A percentile compares a stretch with the other conserved stretches of the same genome.
phyloP scores from a whole-genome alignment of 768 basidiomycete genomes.

The Boletus tomentosulus region DNA sequence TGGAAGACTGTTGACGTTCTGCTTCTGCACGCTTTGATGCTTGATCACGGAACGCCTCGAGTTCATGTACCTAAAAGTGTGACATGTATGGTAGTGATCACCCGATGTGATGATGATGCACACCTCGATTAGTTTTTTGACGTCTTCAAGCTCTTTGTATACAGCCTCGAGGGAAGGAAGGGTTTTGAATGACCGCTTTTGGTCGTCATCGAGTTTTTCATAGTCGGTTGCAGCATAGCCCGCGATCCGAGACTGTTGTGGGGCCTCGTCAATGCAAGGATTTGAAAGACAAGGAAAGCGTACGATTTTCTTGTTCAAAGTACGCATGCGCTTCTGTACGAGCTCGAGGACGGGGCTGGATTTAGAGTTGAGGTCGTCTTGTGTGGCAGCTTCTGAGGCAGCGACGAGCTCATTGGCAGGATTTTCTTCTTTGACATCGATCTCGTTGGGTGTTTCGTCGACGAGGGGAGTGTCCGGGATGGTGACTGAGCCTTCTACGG shows the following conservation, averaged over 20 bases:
- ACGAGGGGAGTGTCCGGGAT: constrained; percentile 43
- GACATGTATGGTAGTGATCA: background rate
- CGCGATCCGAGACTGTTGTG: constrained; percentile 62
- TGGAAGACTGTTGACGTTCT: constrained; percentile 52
- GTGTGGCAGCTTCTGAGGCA: constrained; percentile 36
- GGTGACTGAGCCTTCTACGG: constrained; percentile 35
- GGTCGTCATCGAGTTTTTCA: constrained; percentile 84
- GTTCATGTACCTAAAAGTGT: constrained; percentile 52
- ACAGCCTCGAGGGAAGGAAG: constrained; percentile 74
- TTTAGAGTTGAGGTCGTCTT: constrained; percentile 47
- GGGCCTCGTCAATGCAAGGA: constrained; percentile 9
- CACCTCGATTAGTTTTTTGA: constrained; percentile 84
- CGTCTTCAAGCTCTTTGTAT: constrained; percentile 77
- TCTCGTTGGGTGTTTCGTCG: constrained; percentile 48
- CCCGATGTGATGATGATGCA: constrained; percentile 37
- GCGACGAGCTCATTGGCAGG: constrained; percentile 45
- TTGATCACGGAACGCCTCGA: constrained; percentile 55
- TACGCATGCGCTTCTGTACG: constrained; percentile 72
- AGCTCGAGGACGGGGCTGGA: constrained; percentile 73
- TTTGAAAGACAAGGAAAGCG: constrained; percentile 25
- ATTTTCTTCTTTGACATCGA: constrained; percentile 45
- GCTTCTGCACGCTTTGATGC: constrained; percentile 51
- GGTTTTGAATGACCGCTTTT: constrained; percentile 66
- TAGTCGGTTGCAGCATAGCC: constrained; percentile 62
- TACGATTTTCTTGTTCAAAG: constrained; percentile 82